phyloP scores from a whole-genome alignment of 148 eudicot genomes.

The Pouteria glomerata region DNA sequence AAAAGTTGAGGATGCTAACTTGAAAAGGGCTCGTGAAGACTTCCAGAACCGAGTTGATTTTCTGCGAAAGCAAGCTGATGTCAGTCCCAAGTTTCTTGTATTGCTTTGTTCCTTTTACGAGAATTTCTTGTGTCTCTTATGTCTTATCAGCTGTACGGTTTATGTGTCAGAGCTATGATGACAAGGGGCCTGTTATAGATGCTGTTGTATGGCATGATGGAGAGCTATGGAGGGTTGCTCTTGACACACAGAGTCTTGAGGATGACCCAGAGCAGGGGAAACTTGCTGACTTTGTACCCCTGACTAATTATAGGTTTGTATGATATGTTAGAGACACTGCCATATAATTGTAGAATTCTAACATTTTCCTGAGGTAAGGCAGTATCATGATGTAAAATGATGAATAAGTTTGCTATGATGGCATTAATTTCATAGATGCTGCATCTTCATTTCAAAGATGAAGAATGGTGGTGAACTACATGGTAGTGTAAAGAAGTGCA shows the following conservation, averaged over 20 bases:
- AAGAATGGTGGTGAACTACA: not conserved
- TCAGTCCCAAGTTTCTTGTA: constrained; percentile 24
- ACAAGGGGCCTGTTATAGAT: constrained; percentile 95
- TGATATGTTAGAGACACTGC: not conserved
- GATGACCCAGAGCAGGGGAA: constrained; percentile 74
- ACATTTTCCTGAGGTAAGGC: not conserved
- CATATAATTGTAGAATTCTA: not conserved
- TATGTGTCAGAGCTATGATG: constrained; percentile 68
- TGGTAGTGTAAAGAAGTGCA: not conserved
- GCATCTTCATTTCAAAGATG: not conserved
- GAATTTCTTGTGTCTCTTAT: constrained; percentile 3
- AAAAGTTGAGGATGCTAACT: constrained; percentile 55
- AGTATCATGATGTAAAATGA: not conserved
- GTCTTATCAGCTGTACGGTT: constrained; percentile 10
- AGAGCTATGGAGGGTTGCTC: constrained; percentile 88
- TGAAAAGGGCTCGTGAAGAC: constrained; percentile 77
- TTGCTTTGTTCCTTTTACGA: constrained; percentile 7
- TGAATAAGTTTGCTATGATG: not conserved
- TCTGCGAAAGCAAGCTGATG: constrained; percentile 80
- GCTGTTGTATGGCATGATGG: constrained; percentile 99
- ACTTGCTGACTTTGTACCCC: constrained; percentile 80
- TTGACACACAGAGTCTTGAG: constrained; percentile 92
- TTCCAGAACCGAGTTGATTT: constrained; percentile 81
- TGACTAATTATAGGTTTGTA: constrained; percentile 80
- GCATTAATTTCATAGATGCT: not conserved